Conservation (phyloP, 257 asterid species). For the Lantana camara region DNA sequence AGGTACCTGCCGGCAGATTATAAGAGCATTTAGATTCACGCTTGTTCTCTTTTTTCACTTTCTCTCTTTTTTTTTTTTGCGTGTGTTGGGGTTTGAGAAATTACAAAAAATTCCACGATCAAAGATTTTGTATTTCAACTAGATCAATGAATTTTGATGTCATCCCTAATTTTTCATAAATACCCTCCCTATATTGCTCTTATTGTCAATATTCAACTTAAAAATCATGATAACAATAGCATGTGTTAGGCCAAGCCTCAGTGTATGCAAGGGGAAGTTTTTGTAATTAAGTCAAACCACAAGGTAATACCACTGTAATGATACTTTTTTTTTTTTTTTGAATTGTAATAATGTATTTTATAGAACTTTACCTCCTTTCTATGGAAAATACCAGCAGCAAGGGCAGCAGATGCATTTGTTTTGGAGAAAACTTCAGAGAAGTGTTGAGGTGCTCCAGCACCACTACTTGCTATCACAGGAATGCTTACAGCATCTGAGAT, state of each 20-base stretch:
- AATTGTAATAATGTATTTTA: background rate
- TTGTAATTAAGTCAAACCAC: no score
- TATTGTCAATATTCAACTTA: no score
- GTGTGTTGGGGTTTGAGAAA: no score
- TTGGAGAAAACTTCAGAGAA: slow-evolving; percentile 80
- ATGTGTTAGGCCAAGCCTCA: no score
- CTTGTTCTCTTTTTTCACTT: background rate
- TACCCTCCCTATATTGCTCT: no score
- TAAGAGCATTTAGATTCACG: background rate
- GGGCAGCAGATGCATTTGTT: slow-evolving; percentile 98
- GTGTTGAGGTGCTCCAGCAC: slow-evolving; percentile 88
- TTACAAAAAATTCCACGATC: no score
- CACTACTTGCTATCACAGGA: slow-evolving; percentile 98
- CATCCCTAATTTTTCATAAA: no score
- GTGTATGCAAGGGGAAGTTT: no score
- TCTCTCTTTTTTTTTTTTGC: background rate
- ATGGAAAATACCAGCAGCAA: slow-evolving; percentile 98
- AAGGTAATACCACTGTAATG: no score
- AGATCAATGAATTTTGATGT: no score
- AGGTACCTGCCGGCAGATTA: slow-evolving; percentile 29
- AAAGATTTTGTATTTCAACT: no score
- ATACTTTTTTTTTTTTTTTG: background rate
- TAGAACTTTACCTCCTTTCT: slow-evolving; percentile 72
- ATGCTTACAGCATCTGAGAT: slow-evolving; percentile 89
- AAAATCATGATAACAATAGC: no score